These are phyloP conservation scores for Lasiodiplodia gonubiensis DNA, from an alignment of 2,329 filamentous ascomycete genomes.

Conservation along the genomic window DNA sequence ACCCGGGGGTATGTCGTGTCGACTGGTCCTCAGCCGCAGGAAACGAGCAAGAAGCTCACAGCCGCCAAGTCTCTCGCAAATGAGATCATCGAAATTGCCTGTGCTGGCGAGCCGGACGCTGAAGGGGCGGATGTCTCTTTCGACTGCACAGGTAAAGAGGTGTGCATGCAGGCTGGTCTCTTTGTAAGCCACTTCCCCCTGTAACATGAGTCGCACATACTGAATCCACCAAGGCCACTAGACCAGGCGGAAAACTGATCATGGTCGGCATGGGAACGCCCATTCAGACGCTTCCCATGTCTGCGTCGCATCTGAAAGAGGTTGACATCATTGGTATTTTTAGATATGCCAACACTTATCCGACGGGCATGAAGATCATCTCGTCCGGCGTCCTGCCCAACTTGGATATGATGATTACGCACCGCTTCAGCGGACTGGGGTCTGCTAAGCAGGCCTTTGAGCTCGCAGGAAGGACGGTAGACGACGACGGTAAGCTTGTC, in stretches of 20 bases:
- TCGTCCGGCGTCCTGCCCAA: slow-evolving; percentile 56
- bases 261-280: slow-evolving; percentile 65
- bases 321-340: slow-evolving; percentile 65
- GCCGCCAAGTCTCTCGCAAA: slow-evolving; percentile 44
- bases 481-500: slow-evolving; percentile 58
- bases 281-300: slow-evolving; percentile 60
- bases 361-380: slow-evolving; percentile 59
- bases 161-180: slow-evolving; percentile 51
- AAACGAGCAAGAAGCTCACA: slow-evolving; percentile 37
- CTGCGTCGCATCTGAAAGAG: slow-evolving; percentile 60
- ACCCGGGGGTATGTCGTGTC: slow-evolving; percentile 41
- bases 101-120: slow-evolving; percentile 43
- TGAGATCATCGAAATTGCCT: slow-evolving; percentile 46
- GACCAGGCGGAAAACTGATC: slow-evolving; percentile 58
- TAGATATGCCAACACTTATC: slow-evolving; percentile 61
- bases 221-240: slow-evolving; percentile 41
- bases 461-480: slow-evolving; percentile 56
- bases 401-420: slow-evolving; percentile 61
- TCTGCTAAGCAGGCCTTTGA: slow-evolving; percentile 59
- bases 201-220: too few relatives aligned
- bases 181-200: slow-evolving; percentile 41
- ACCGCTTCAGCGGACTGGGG: slow-evolving; percentile 53
- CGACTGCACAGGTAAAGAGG: slow-evolving; percentile 51
- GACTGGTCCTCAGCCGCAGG: slow-evolving; percentile 20
- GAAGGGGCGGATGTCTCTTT: slow-evolving; percentile 50